A percentile compares a stretch with the other conserved stretches of the same genome.
phyloP scores from a whole-genome alignment of 2,329 filamentous ascomycete species.

The Cytospora chrysosperma region DNA sequence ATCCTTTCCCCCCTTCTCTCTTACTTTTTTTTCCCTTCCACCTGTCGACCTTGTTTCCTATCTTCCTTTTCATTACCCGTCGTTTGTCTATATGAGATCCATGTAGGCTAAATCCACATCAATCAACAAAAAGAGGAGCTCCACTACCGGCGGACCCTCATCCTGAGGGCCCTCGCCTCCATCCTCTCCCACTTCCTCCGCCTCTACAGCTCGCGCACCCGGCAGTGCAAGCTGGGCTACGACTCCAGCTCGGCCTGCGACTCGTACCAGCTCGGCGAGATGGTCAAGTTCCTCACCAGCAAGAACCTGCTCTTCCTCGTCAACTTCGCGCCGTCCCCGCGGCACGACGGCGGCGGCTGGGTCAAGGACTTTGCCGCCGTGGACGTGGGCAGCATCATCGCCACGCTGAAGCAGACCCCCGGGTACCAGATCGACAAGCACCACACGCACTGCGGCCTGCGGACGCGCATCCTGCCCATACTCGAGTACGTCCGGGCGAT shows the following conservation, averaged over 20 bases:
- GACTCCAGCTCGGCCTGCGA: constrained; percentile 72
- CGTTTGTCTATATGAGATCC: constrained; percentile 22
- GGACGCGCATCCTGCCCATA: constrained; percentile 63
- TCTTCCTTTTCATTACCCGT: not conserved
- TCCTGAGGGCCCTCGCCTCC: constrained; percentile 68
- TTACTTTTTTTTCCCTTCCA: not conserved
- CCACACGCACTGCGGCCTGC: constrained; percentile 71
- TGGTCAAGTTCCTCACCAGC: constrained; percentile 67
- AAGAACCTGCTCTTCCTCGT: constrained; percentile 60
- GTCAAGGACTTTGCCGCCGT: constrained; percentile 52
- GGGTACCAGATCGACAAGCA: constrained; percentile 73
- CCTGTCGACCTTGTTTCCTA: not conserved
- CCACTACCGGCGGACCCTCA: constrained; percentile 61
- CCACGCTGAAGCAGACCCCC: constrained; percentile 63
- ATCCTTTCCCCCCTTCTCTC: not conserved
- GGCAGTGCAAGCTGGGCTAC: constrained; percentile 72
- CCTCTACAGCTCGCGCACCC: constrained; percentile 64
- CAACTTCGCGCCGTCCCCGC: constrained; percentile 50
- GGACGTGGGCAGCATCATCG: constrained; percentile 61
- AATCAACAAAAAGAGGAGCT: constrained; percentile 36
- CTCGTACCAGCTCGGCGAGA: constrained; percentile 75
- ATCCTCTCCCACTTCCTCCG: constrained; percentile 66
- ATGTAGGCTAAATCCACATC: constrained; percentile 35
- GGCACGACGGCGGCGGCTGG: constrained; percentile 28
- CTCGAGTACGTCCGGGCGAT: constrained; percentile 63